Evolutionary conservation across 1,284 basidiomycete species (phyloP), one percentile per base, ranked within the genome.

Genomic region (Cryptococcus neoformans): DNA sequence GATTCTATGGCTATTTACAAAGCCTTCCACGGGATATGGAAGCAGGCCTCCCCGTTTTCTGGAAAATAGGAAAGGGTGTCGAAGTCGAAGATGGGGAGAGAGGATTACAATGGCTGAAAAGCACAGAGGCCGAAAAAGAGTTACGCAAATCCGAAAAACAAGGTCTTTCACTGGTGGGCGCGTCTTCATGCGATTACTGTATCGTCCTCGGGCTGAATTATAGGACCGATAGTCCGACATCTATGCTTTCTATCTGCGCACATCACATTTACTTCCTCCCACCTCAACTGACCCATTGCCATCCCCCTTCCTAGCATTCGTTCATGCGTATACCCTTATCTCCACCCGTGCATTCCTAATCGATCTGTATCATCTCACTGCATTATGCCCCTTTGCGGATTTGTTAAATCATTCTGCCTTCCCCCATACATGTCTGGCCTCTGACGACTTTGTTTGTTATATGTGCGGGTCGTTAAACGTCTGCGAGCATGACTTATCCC

Each of bases 341-440:
- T 88, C 87, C 9, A 91, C 91, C 3, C 82, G 92, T 42, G 88
- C 92, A 0, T 97, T 97, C 77, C 78, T 90, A 53, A 85, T 94
- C 53, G 92, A 96, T 73, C 82, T 85, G 4, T 93, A 86, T 73
- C 90, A 94, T 74, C 85, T 86, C 1, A 80, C 93, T 17, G 84
- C 88, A 1, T 88, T 97, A 83, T 90, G 93, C 11, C 92, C 92
- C 1, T 83, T 94, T 59, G 91, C 92, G 35, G 92, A 95, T 75
- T 83, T 86, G 84, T 91, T 95, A 79, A 94, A 96, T 75, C 92
- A 96, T 57, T 61, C 63, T 14, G 62, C 65, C 6, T 14, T 7
- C 2, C 50, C 61, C 0, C 66, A 73, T 46, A 71, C 68, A 6
- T 63, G 63, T 4, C 64, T 65, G 46, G 69, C 91, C 84, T 88